Evolutionary conservation across 2,329 filamentous ascomycete genomes (phyloP).

Genomic region (Colletotrichum graminicola): DNA sequence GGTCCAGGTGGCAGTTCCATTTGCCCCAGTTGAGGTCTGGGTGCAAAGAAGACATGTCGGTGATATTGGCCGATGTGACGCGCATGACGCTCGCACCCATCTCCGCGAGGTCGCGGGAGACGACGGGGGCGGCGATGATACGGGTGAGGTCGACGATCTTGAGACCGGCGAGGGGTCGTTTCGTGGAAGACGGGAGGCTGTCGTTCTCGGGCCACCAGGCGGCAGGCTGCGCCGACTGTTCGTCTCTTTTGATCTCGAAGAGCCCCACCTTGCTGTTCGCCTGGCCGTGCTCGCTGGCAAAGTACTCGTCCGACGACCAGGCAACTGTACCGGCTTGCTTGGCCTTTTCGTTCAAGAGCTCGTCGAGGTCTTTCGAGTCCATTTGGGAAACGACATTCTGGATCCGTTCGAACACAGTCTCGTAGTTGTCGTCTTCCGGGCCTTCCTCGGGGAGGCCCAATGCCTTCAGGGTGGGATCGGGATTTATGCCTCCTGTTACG

Average conservation of each 20-base stretch:
- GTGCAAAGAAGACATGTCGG: constrained; percentile 56
- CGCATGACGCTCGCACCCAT: constrained; percentile 62
- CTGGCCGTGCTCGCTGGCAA: constrained; percentile 47
- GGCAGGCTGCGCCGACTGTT: constrained; percentile 46
- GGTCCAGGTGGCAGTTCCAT: constrained; percentile 59
- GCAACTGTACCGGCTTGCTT: constrained; percentile 48
- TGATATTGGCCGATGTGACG: constrained; percentile 54
- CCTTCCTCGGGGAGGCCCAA: constrained; percentile 42
- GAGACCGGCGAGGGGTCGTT: constrained; percentile 59
- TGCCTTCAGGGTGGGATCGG: constrained; percentile 40
- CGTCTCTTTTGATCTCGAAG: constrained; percentile 45
- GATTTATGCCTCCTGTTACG: constrained; percentile 41
- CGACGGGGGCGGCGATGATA: constrained; percentile 61
- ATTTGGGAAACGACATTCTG: constrained; percentile 41
- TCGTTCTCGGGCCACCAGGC: constrained; percentile 57
- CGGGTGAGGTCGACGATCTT: constrained; percentile 62
- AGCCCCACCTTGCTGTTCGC: constrained; percentile 43
- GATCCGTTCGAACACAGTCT: constrained; percentile 41
- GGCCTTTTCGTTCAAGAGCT: constrained; percentile 43
- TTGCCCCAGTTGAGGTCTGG: constrained; percentile 64
- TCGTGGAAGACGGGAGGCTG: constrained; percentile 46
- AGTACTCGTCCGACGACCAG: constrained; percentile 46
- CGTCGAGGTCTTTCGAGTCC: constrained; percentile 44
- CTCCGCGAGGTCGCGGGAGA: constrained; percentile 57
- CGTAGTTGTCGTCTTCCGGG: constrained; percentile 44